Percentiles rank a stretch among this genome's conserved stretches.
Conservation (phyloP, 2,329 filamentous ascomycete species). For the Arthrobotrys sinensis region DNA sequence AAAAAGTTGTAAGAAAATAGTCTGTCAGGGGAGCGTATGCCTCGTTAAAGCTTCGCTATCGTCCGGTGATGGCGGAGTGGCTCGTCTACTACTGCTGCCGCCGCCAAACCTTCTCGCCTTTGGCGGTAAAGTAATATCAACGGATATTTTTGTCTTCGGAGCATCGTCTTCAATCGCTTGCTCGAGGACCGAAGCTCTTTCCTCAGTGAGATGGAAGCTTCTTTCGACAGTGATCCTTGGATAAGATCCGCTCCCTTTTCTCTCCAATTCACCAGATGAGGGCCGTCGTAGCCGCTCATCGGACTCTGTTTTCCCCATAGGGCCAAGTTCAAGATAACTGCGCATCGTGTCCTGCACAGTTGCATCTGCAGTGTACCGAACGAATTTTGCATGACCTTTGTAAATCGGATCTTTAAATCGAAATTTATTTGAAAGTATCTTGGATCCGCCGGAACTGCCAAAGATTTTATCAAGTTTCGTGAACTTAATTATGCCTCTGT, state of each 20-base stretch:
- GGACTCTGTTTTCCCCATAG: constrained; percentile 19
- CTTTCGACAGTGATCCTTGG: constrained; percentile 42
- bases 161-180: constrained; percentile 16
- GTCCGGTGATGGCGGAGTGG: constrained; percentile 29
- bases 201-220: constrained; percentile 49
- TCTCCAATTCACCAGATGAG: constrained; percentile 22
- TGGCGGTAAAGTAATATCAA: constrained; percentile 32
- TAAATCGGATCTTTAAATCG: constrained; percentile 48
- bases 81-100: not conserved
- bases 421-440: constrained; percentile 38
- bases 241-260: constrained; percentile 29
- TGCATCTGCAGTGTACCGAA: constrained; percentile 52
- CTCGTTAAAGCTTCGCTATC: constrained; percentile 17
- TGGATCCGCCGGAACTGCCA: constrained; percentile 16
- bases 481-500: constrained; percentile 41
- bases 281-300: constrained; percentile 28
- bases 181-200: constrained; percentile 50
- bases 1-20: not conserved
- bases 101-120: constrained; percentile 29
- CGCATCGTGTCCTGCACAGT: constrained; percentile 43
- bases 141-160: not conserved
- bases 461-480: constrained; percentile 43
- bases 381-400: constrained; percentile 46
- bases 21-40: not conserved
- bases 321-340: constrained; percentile 45